A percentile compares a stretch with the other conserved stretches of the same genome.
These are phyloP conservation scores for Corniculantispora saksenae DNA, from an alignment of 2,329 filamentous ascomycete species.

Conservation along the genomic window DNA sequence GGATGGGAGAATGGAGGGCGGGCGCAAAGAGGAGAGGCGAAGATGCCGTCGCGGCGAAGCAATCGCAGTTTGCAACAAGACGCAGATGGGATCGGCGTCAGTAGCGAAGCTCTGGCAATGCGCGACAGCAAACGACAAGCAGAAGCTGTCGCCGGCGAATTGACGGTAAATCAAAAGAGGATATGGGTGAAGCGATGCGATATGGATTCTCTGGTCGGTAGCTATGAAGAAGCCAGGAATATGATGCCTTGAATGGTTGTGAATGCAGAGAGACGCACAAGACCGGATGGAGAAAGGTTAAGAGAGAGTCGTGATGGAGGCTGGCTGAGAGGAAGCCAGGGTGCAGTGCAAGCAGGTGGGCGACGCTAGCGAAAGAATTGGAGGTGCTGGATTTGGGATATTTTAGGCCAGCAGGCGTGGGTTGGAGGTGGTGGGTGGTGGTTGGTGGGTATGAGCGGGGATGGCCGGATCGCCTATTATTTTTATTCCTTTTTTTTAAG, in stretches of 20 bases:
- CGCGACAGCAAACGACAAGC: neutral
- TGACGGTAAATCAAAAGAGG: neutral
- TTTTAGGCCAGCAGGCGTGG: neutral
- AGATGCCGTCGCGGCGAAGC: neutral
- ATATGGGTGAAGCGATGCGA: neutral
- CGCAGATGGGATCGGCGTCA: neutral
- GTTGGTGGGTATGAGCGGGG: neutral
- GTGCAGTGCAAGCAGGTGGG: too few species aligned
- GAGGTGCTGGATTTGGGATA: neutral
- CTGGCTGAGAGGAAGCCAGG: neutral
- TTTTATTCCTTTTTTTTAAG: conserved; percentile 2
- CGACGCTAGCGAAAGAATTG: neutral
- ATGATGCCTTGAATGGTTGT: neutral
- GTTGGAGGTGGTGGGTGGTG: neutral
- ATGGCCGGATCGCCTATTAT: conserved; percentile 1
- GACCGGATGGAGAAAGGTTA: neutral
- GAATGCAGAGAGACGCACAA: neutral
- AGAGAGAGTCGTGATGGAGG: neutral
- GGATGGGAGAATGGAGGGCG: neutral
- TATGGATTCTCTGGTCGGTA: neutral
- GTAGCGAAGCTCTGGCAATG: conserved; percentile 4
- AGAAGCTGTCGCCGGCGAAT: neutral
- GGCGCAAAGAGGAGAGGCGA: neutral
- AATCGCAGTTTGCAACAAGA: neutral
- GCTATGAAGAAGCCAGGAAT: neutral